These are phyloP conservation scores for Lachancea meyersii DNA, from an alignment of 805 yeast species.

Conservation along the genomic window DNA sequence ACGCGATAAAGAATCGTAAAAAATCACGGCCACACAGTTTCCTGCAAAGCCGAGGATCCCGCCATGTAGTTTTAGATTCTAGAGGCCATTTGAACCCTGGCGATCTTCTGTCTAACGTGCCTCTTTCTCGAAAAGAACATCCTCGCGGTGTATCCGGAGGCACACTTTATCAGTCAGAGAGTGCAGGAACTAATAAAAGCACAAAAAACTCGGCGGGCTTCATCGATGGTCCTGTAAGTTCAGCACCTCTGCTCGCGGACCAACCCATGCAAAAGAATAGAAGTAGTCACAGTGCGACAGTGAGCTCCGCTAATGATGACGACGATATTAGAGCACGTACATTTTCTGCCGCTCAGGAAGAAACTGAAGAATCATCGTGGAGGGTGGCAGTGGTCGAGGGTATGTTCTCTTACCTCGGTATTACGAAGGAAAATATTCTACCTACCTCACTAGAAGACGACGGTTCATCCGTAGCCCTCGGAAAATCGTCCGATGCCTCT, in stretches of 20 bases:
- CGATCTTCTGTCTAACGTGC: constrained; percentile 75
- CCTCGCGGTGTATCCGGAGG: not conserved
- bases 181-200: not conserved
- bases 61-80: constrained; percentile 49
- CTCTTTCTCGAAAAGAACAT: constrained; percentile 43
- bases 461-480: not conserved
- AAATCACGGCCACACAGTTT: constrained; percentile 7
- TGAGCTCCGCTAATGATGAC: constrained; percentile 3
- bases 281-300: not conserved
- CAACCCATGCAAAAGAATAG: not conserved
- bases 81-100: constrained; percentile 69
- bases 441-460: constrained; percentile 9
- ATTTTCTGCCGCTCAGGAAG: constrained; percentile 54
- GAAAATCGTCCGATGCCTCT: constrained; percentile 9
- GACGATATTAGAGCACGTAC: constrained; percentile 7
- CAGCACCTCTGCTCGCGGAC: not conserved
- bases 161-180: not conserved
- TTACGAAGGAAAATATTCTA: constrained; percentile 38
- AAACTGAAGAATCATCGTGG: constrained; percentile 61
- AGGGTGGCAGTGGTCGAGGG: constrained; percentile 64
- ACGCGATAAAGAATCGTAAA: not conserved
- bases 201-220: not conserved
- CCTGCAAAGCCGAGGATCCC: constrained; percentile 26
- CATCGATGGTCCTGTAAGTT: not conserved
- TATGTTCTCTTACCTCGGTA: constrained; percentile 62